Evolutionary conservation across 768 basidiomycete species (phyloP), one percentile per base, ranked within the genome.

Genomic region (Mycena vitilis): DNA sequence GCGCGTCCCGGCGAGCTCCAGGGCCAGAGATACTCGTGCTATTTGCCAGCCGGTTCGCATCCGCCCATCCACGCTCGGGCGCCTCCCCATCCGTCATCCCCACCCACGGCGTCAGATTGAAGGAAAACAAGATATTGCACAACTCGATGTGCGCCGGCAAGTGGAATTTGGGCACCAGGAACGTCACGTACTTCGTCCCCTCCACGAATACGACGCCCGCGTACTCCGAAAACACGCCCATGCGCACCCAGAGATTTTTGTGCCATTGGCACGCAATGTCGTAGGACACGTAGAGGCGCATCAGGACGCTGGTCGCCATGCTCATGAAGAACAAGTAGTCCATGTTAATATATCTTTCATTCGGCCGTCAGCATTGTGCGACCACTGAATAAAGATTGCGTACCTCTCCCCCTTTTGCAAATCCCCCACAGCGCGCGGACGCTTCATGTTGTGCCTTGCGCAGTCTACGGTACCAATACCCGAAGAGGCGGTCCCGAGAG

Each of bases 11-110:
- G 0, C 66, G 59, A 2, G 60, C 38, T 0, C 60, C 74, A 15
- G 73, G 74, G 1, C 79, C 80, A 80, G 83, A 83, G 38, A 83
- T 79, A n/a, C n/a, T n/a, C n/a, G n/a, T n/a, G n/a, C n/a, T n/a
- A n/a, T n/a, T n/a, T n/a, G 80, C 79, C 0, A 77, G 61, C 0
- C 71, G 65, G 64, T 84, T 82, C 2, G 76, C 63, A 1, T 71
- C 77, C 0, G 73, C 62, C 73, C 75, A 79, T 0, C 81, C 80
- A 18, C 82, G 79, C 48, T 78, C 73, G 0, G 74, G 67, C 0
- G 73, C 73, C 56, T 86, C 83, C 0, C 81, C 78, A 62, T 79
- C 78, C 9, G 73, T 78, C 0, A 74, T 66, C 5, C 77, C 78
- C 22, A 74, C 69, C 0, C 66, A 62, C 1, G 56, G 60, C 1